These are phyloP conservation scores for Gracilaria caudata DNA, from an alignment of 23 red algal genomes.

Conservation along the genomic window DNA sequence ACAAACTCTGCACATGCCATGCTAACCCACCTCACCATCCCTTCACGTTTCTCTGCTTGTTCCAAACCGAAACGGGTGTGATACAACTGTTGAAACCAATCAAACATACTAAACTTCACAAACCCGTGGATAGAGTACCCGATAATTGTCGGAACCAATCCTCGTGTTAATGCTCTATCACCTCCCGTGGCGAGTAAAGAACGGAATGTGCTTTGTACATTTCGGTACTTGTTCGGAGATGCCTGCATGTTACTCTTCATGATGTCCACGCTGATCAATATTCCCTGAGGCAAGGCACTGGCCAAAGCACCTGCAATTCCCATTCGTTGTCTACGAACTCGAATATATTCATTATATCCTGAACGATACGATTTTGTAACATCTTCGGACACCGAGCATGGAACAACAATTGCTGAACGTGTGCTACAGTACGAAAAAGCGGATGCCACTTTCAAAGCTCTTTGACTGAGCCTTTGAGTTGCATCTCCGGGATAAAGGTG, in stretches of 20 bases:
- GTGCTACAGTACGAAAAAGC: background rate
- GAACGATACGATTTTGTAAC: background rate
- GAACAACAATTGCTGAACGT: background rate
- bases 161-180: background rate
- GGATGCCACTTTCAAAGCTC: background rate
- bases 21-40: background rate
- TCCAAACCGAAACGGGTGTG: background rate
- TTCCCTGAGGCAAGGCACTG: background rate
- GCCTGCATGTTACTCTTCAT: constrained; percentile 17
- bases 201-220: background rate
- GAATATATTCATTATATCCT: background rate
- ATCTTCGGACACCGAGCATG: background rate
- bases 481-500: too few relatives aligned
- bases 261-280: background rate
- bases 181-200: background rate
- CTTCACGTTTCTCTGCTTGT: background rate
- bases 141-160: constrained; percentile 1
- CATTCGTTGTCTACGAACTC: background rate
- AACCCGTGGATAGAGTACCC: constrained; percentile 2
- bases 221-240: background rate
- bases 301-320: background rate
- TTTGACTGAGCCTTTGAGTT: background rate
- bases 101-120: constrained; percentile 1
- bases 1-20: background rate
- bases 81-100: background rate